These are phyloP conservation scores for Leptographium wingfieldii DNA, from an alignment of 2,329 filamentous ascomycete species.

Conservation along the genomic window DNA sequence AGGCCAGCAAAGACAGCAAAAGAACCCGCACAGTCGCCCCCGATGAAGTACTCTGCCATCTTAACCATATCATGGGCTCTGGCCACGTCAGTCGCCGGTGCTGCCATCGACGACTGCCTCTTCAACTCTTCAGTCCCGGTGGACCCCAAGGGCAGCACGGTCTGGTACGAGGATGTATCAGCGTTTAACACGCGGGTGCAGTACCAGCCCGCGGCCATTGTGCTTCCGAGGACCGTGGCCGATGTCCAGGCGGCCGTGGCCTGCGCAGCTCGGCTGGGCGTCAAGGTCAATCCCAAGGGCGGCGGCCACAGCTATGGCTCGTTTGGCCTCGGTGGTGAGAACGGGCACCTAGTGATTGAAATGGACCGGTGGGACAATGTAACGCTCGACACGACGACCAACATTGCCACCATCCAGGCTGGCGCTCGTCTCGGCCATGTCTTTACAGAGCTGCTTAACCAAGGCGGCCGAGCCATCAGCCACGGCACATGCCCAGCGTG, in stretches of 20 bases:
- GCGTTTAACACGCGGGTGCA: slow-evolving; percentile 18
- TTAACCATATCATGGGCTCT: not conserved
- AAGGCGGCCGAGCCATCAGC: slow-evolving; percentile 28
- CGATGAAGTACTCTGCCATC: not conserved
- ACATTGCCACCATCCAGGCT: slow-evolving; percentile 30
- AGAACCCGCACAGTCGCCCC: not conserved
- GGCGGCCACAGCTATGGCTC: slow-evolving; percentile 41
- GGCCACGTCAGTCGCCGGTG: slow-evolving; percentile 1
- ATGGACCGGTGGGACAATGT: slow-evolving; percentile 32
- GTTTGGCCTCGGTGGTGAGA: slow-evolving; percentile 33
- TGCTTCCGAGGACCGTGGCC: slow-evolving; percentile 26
- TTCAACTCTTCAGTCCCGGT: slow-evolving; percentile 15
- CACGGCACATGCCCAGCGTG: slow-evolving; percentile 42
- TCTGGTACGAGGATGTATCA: slow-evolving; percentile 15
- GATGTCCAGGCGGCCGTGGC: slow-evolving; percentile 33
- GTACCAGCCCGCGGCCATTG: slow-evolving; percentile 27
- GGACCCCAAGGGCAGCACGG: slow-evolving; percentile 11
- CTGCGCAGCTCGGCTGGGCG: slow-evolving; percentile 27
- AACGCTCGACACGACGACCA: slow-evolving; percentile 24
- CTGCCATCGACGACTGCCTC: slow-evolving; percentile 19
- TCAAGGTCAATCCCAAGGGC: slow-evolving; percentile 35
- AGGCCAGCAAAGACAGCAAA: not conserved
- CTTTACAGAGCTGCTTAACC: slow-evolving; percentile 24
- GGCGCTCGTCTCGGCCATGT: slow-evolving; percentile 38
- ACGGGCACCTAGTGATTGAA: slow-evolving; percentile 34